Evolutionary conservation across 2,329 filamentous ascomycete genomes (phyloP), one percentile per base, ranked within the genome.

Genomic region (Teratosphaeria viscida): DNA sequence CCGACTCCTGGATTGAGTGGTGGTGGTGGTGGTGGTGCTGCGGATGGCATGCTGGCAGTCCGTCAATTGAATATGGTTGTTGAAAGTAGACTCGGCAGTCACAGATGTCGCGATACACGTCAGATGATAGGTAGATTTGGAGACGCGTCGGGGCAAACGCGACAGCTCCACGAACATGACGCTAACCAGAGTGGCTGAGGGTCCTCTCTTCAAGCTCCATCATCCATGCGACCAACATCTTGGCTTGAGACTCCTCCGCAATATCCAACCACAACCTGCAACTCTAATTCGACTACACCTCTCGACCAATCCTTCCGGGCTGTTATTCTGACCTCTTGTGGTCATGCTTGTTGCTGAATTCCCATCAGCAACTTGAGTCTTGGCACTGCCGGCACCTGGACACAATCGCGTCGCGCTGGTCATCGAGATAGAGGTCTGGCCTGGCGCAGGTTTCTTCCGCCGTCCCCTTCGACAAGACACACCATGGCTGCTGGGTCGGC

Each of bases 31-130:
- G 64, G 62, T n/a, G 65, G 59, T 56, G 66, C 61, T 56, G 69
- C 68, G 37, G 68, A 66, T 52, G 69, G 63, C 71, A 73, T 73
- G 23, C 29, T 49, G 60, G 60, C 19, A 63, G 59, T 37, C 19
- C 62, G 59, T 37, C 53, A 12, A 8, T 58, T 63, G 64, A 29
- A 11, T 52, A 39, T 54, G 11, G 32, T 26, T 32, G 29, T 32
- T 32, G 29, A 5, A 32, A 32, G 29, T 32, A 32, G 29, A 19
- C 23, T 29, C 4, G 54, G 56, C 10, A 12, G 12, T 43, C 16
- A n/a, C 37, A 43, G 37, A 43, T 43, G 14, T 26, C 11, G 34
- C 12, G 10, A 23, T 55, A 11, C 5, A 32, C 5, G 32, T n/a
- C 3, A 29, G 53, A 23, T 23, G 23, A 23, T 23, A 23, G 23